phyloP scores from a whole-genome alignment of 805 yeast genomes.

The Brettanomyces sp. region DNA sequence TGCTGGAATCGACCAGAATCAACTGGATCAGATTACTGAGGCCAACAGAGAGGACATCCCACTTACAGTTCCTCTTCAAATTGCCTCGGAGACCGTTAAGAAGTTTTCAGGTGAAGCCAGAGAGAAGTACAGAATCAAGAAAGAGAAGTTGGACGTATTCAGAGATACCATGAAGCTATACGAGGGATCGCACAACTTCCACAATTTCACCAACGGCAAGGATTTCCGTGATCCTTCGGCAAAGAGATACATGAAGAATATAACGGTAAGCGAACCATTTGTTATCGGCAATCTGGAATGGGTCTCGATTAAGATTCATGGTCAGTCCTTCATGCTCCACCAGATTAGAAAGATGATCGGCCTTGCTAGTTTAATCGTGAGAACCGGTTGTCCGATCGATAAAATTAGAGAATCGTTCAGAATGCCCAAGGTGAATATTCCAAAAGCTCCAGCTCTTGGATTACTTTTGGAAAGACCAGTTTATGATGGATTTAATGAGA shows the following conservation, averaged over 20 bases:
- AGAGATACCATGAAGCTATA: constrained; percentile 64
- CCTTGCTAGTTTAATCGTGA: constrained; percentile 77
- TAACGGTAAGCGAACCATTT: constrained; percentile 79
- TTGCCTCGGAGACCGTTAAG: constrained; percentile 40
- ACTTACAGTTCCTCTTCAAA: constrained; percentile 26
- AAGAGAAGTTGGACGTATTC: constrained; percentile 52
- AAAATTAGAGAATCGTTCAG: constrained; percentile 75
- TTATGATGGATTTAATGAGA: constrained; percentile 72
- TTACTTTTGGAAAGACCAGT: constrained; percentile 85
- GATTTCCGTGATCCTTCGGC: constrained; percentile 86
- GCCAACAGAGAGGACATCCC: constrained; percentile 27
- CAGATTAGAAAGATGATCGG: constrained; percentile 98
- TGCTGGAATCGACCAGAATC: constrained; percentile 32
- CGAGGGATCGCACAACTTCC: constrained; percentile 84
- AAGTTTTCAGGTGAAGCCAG: constrained; percentile 58
- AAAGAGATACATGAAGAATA: constrained; percentile 67
- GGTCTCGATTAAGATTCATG: constrained; percentile 93
- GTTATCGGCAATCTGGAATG: constrained; percentile 92
- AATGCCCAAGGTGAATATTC: constrained; percentile 70
- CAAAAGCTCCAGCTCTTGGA: constrained; percentile 97
- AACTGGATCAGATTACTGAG: constrained; percentile 27
- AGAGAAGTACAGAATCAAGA: constrained; percentile 56
- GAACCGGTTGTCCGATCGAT: constrained; percentile 75
- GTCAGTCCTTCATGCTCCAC: constrained; percentile 96
- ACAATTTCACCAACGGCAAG: constrained; percentile 30